Evolutionary conservation across 352 stramenopile species (phyloP).

Genomic region (Pythium phragmitis): DNA sequence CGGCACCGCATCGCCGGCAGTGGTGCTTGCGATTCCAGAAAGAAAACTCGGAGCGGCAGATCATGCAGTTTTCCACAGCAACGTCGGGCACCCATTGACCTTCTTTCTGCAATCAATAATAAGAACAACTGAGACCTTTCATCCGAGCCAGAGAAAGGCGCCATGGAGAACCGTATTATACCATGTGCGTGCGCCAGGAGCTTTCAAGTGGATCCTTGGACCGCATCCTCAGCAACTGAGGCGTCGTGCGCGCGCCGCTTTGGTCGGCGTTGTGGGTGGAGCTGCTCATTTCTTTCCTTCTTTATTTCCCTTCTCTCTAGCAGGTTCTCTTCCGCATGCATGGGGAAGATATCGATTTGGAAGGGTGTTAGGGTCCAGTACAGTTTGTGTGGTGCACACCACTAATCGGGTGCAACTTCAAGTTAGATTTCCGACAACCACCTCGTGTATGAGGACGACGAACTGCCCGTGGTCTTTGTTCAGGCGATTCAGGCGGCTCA

Average conservation of each 20-base stretch:
- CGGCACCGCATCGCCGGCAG: constrained; percentile 81
- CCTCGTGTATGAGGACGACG: no score
- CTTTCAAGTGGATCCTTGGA: constrained; percentile 85
- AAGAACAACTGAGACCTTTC: no score
- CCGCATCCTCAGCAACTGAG: constrained; percentile 62
- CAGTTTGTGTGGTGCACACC: no score
- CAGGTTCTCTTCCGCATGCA: neutral
- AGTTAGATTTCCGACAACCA: no score
- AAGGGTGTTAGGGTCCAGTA: neutral
- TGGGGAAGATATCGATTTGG: neutral
- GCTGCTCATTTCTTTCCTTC: constrained; percentile 10
- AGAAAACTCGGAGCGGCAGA: constrained; percentile 80
- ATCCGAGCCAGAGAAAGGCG: neutral
- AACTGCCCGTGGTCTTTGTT: no score
- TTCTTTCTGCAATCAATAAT: constrained; percentile 39
- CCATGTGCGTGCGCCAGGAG: constrained; percentile 87
- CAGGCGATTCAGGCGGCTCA: no score
- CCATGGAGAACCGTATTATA: constrained; percentile 18
- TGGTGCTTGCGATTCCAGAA: constrained; percentile 89
- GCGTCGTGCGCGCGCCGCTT: constrained; percentile 24
- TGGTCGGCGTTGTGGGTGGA: neutral
- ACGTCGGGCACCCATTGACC: constrained; percentile 86
- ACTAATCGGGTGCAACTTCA: no score
- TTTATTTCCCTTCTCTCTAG: constrained; percentile 17
- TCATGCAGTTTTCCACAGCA: constrained; percentile 76